A percentile compares a stretch with the other conserved stretches of the same genome.
Conservation (phyloP, 768 basidiomycete species). For the Botryobasidium botryosum region DNA sequence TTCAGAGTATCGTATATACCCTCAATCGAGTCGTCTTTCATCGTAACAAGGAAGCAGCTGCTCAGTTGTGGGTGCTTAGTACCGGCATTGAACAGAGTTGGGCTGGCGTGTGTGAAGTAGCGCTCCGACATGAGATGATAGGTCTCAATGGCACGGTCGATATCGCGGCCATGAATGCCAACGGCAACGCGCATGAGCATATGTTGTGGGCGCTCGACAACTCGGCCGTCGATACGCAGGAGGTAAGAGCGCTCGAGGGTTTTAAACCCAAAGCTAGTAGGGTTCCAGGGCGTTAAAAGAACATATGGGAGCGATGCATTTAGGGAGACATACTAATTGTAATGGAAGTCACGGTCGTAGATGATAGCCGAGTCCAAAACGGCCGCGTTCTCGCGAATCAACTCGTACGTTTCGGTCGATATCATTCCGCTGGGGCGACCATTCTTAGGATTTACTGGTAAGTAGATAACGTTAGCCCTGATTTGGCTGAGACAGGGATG, state of each 20-base stretch:
- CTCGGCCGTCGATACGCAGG: conserved; percentile 81
- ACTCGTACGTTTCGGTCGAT: conserved; percentile 65
- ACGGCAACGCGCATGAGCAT: conserved; percentile 99
- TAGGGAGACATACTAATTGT: conserved; percentile 57
- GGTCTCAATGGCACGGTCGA: conserved; percentile 80
- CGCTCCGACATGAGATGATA: conserved; percentile 96
- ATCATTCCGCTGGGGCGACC: conserved; percentile 79
- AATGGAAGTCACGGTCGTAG: conserved; percentile 95
- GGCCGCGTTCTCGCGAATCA: conserved; percentile 67
- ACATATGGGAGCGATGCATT: neutral
- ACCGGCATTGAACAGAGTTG: conserved; percentile 95
- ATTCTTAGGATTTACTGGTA: conserved; percentile 86
- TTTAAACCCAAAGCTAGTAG: conserved; percentile 98
- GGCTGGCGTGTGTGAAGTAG: conserved; percentile 96
- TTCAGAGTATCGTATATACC: conserved; percentile 98
- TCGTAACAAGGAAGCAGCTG: conserved; percentile 93
- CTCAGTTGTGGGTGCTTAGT: conserved; percentile 87
- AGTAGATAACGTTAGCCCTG: neutral
- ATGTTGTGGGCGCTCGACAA: conserved; percentile 95
- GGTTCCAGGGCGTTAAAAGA: neutral
- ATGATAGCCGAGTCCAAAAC: conserved; percentile 85
- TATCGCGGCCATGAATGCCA: conserved; percentile 81
- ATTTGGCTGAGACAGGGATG: neutral
- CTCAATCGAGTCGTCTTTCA: conserved; percentile 98
- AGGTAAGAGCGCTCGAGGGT: conserved; percentile 97